Evolutionary conservation across 805 yeast genomes (phyloP).

Genomic region (Yamadazyma nakazawae): DNA sequence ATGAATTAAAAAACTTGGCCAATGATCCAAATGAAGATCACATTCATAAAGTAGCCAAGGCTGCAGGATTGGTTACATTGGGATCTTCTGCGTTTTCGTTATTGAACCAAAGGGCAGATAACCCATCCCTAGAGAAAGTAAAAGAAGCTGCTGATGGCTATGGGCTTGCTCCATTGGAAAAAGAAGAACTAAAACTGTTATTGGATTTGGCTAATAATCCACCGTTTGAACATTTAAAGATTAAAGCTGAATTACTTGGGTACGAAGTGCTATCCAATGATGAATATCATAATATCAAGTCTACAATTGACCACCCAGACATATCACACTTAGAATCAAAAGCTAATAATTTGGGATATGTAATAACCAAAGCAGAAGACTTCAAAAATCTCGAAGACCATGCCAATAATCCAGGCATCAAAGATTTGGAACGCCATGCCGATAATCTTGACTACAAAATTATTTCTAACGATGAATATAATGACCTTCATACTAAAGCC

Average conservation of each 20-base stretch:
- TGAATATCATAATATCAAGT: slow-evolving; percentile 18
- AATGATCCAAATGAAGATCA: slow-evolving; percentile 18
- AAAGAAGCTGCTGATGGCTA: slow-evolving; percentile 7
- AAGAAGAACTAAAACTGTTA: slow-evolving; percentile 8
- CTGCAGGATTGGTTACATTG: slow-evolving; percentile 16
- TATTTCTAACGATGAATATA: slow-evolving; percentile 12
- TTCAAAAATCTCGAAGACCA: not conserved
- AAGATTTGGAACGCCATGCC: slow-evolving; percentile 23
- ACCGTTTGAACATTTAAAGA: slow-evolving; percentile 24
- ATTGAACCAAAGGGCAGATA: slow-evolving; percentile 9
- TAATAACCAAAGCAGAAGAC: not conserved
- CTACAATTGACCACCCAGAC: slow-evolving; percentile 14
- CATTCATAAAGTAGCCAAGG: slow-evolving; percentile 14
- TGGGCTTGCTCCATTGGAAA: slow-evolving; percentile 10
- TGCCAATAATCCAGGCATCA: slow-evolving; percentile 22
- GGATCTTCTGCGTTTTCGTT: slow-evolving; percentile 5
- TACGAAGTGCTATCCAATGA: slow-evolving; percentile 18
- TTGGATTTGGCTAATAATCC: slow-evolving; percentile 22
- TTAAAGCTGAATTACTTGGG: slow-evolving; percentile 18
- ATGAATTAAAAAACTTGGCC: slow-evolving; percentile 20
- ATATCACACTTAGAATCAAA: slow-evolving; percentile 17
- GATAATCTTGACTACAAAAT: slow-evolving; percentile 9
- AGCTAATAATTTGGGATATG: slow-evolving; percentile 14
- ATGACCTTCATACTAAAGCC: slow-evolving; percentile 15
- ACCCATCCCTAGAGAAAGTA: slow-evolving; percentile 16